These are phyloP conservation scores for Boletus sensibilis DNA, from an alignment of 768 basidiomycete species.

Conservation along the genomic window DNA sequence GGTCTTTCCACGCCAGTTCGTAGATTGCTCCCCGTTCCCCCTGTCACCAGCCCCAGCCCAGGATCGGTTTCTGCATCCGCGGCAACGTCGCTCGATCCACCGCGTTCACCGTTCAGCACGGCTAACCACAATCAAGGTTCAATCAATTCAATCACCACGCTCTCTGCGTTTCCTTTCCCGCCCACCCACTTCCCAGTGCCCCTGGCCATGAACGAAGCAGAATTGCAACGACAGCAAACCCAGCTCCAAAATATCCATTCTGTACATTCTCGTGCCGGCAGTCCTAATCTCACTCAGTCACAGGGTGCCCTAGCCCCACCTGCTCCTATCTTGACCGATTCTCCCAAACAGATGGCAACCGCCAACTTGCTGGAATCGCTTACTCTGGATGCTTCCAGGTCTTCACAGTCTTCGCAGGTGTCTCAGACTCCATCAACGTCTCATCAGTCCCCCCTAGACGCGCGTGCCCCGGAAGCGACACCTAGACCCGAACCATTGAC, in stretches of 20 bases:
- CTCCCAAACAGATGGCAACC: conserved; percentile 20
- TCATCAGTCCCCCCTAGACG: conserved; percentile 4
- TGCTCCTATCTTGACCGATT: conserved; percentile 16
- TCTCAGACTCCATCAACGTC: conserved; percentile 2
- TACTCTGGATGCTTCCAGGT: not conserved
- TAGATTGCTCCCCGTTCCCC: conserved; percentile 24
- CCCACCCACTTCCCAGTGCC: conserved; percentile 72
- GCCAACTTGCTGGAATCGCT: conserved; percentile 4
- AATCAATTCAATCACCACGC: conserved; percentile 55
- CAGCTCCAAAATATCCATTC: conserved; percentile 23
- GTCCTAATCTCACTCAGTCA: conserved; percentile 12
- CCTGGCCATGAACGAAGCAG: conserved; percentile 32
- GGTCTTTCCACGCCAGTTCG: conserved; percentile 16
- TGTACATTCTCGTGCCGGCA: conserved; percentile 15
- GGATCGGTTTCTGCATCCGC: conserved; percentile 10
- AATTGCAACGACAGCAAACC: conserved; percentile 26
- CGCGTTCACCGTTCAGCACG: conserved; percentile 23
- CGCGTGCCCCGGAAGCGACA: not conserved
- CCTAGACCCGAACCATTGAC: not conserved
- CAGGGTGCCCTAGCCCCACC: conserved; percentile 2
- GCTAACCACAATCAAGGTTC: conserved; percentile 28
- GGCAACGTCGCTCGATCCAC: conserved; percentile 20
- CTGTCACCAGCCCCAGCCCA: conserved; percentile 9
- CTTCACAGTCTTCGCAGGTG: conserved; percentile 6
- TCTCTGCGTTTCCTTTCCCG: conserved; percentile 72